phyloP scores from a whole-genome alignment of 306 rosid species.

The Gynostemma pentaphyllum region DNA sequence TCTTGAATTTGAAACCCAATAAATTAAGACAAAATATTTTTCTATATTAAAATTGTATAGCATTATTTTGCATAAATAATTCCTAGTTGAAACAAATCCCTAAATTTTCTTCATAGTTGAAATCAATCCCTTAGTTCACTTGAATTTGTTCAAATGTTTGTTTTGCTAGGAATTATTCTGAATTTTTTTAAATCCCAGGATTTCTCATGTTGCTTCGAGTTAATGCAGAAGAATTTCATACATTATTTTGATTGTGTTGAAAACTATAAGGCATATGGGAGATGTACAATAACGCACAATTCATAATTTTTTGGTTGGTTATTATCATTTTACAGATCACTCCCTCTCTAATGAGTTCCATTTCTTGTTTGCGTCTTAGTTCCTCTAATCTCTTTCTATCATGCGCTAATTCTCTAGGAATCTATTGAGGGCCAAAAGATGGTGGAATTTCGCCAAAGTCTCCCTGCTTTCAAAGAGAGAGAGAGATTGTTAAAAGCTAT shows the following conservation, averaged over 20 bases:
- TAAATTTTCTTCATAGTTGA: neutral
- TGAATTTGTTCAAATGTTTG: neutral
- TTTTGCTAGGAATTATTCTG: no score
- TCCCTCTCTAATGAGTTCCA: neutral
- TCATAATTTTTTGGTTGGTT: neutral
- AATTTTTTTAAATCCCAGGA: no score
- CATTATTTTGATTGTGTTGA: neutral
- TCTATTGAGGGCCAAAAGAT: constrained; percentile 33
- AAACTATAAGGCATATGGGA: neutral
- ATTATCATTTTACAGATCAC: neutral
- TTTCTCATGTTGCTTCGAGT: no score
- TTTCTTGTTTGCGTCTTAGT: neutral
- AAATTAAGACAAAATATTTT: neutral
- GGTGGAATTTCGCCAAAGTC: constrained; percentile 37
- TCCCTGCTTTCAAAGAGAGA: constrained; percentile 37
- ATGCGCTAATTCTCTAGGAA: constrained; percentile 17
- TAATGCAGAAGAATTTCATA: neutral
- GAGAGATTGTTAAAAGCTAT: constrained; percentile 25
- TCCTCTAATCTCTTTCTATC: neutral
- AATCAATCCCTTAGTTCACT: neutral
- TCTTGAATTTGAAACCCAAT: neutral
- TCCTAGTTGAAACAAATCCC: neutral
- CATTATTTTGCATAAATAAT: no score
- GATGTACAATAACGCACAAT: neutral
- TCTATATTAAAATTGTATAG: neutral